Conservation (phyloP, 352 stramenopile genomes). For the Pythium rhizo-oryzae region DNA sequence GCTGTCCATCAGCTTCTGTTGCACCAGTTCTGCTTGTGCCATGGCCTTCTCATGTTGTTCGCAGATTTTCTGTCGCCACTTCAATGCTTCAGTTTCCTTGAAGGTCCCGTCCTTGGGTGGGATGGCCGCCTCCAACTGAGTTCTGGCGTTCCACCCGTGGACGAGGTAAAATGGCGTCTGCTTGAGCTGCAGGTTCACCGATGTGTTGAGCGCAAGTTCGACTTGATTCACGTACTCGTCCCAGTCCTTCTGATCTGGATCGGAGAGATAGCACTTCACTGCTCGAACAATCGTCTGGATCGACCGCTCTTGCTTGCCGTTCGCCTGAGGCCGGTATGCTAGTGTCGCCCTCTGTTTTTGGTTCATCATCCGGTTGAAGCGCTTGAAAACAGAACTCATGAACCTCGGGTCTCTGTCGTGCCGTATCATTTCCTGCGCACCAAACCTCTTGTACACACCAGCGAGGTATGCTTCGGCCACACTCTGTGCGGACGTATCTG, state of each 20-base stretch:
- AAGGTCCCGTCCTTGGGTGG: background rate
- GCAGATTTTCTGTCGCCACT: background rate
- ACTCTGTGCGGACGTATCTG: background rate
- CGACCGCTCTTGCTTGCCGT: constrained; percentile 13
- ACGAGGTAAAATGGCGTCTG: background rate
- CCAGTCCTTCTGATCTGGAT: background rate
- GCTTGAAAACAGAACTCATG: constrained; percentile 15
- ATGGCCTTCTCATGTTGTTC: constrained; percentile 9
- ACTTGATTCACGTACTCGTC: background rate
- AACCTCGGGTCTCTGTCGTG: constrained; percentile 26
- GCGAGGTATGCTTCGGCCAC: constrained; percentile 30
- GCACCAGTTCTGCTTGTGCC: background rate
- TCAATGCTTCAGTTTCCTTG: background rate
- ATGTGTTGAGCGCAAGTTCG: background rate
- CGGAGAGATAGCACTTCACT: too few relatives aligned
- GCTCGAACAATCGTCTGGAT: constrained; percentile 22
- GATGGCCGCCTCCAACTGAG: background rate
- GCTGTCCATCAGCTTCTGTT: constrained; percentile 17
- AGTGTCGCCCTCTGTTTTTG: constrained; percentile 17
- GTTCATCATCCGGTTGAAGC: constrained; percentile 25
- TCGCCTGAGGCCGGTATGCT: constrained; percentile 22
- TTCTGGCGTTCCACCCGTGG: constrained; percentile 15
- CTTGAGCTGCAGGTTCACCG: background rate
- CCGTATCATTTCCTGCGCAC: constrained; percentile 18
- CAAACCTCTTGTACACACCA: constrained; percentile 21